Evolutionary conservation across 306 rosid species (phyloP), one percentile per base, ranked within the genome.

Genomic region (Prunus fruticosa): DNA sequence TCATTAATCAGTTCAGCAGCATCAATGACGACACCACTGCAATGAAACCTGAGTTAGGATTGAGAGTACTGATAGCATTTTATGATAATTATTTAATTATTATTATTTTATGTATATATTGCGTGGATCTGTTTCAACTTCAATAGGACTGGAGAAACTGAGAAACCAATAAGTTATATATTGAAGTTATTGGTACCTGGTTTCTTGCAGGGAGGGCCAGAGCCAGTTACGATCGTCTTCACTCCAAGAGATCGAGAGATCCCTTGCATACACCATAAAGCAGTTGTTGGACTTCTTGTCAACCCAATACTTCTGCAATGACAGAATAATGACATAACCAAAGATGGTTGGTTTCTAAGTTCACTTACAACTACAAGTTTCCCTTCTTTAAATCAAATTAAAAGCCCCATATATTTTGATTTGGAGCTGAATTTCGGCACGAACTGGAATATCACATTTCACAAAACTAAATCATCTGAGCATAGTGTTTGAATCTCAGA

Each of bases 181-280:
- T 60, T 49, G 15, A 30, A 47, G n/a, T 18, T 18, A 12, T 22
- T 9, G 3, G 51, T 71, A 91, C 97, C 91, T 87, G 49, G 78
- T 53, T 57, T 89, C 93, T 70, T 85, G 76, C 15, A 61, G 50
- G n/a, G 49, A 64, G 50, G 60, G 28, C 96, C 96, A 92, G 58
- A 32, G 72, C 97, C 96, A 92, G 52, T 84, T 89, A 45, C 43
- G 72, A n/a, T 9, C 7, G 60, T 82, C 61, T 28, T 90, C 87
- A 25, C 34, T 81, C 95, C 95, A 89, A 10, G 87, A 79, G 78
- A 93, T 87, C 28, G 82, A 67, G 34, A 93, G 91, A 73, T 85
- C 87, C 79, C 83, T 85, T 74, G 98, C 91, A 81, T 82, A 91
- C 76, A 93, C 22, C 90, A 85, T 79, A 73, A 93, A 93, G 77